phyloP scores from a whole-genome alignment of 2,329 filamentous ascomycete genomes.

The Pseudogymnoascus sp. region DNA sequence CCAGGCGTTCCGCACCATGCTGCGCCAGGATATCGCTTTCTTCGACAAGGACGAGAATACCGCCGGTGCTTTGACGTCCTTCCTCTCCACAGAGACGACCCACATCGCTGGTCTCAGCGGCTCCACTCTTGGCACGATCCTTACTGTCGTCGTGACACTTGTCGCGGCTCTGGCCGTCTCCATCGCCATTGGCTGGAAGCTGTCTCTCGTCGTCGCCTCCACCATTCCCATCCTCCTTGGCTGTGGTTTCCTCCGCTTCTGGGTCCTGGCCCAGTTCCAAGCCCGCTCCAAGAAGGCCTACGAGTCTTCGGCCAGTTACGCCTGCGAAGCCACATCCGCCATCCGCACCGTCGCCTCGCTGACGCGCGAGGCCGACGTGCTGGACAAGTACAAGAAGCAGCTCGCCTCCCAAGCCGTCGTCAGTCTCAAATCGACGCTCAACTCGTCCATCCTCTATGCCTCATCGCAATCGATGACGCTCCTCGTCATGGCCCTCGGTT shows the following conservation, averaged over 20 bases:
- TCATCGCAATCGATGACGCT: slow-evolving; percentile 77
- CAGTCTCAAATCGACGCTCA: slow-evolving; percentile 64
- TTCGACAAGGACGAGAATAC: slow-evolving; percentile 88
- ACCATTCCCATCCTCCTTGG: slow-evolving; percentile 68
- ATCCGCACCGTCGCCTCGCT: slow-evolving; percentile 90
- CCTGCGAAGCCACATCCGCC: slow-evolving; percentile 86
- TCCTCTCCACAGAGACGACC: slow-evolving; percentile 82
- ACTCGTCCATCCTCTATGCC: slow-evolving; percentile 72
- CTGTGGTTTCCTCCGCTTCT: slow-evolving; percentile 84
- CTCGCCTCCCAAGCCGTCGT: slow-evolving; percentile 57
- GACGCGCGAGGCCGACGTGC: slow-evolving; percentile 76
- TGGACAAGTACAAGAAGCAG: slow-evolving; percentile 58
- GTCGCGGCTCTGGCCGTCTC: slow-evolving; percentile 62
- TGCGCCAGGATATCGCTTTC: slow-evolving; percentile 86
- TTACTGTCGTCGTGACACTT: slow-evolving; percentile 73
- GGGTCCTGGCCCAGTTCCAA: slow-evolving; percentile 71
- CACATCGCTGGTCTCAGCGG: slow-evolving; percentile 83
- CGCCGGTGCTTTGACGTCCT: slow-evolving; percentile 77
- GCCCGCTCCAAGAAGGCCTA: slow-evolving; percentile 72
- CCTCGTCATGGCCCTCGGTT: slow-evolving; percentile 74
- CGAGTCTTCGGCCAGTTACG: slow-evolving; percentile 71
- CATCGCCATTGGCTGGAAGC: slow-evolving; percentile 76
- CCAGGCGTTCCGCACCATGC: slow-evolving; percentile 72
- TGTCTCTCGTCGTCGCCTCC: slow-evolving; percentile 72
- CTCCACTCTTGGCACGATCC: slow-evolving; percentile 74